Conservation (phyloP, 495 filamentous ascomycete genomes). For the Hypoxylon lenormandii region DNA sequence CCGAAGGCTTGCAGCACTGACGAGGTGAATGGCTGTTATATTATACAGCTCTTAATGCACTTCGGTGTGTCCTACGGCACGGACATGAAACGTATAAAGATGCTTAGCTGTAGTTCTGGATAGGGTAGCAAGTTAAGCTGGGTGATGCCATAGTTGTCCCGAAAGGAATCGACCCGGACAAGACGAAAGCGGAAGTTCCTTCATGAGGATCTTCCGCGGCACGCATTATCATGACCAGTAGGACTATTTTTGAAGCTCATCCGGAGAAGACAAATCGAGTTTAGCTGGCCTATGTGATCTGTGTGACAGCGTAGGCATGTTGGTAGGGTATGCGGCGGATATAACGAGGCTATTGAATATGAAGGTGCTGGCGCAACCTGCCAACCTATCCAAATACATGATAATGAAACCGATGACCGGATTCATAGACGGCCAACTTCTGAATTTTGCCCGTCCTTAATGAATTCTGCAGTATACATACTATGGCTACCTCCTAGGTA, state of each 20-base stretch:
- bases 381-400: background rate
- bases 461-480: too few species aligned
- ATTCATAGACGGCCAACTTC: constrained; percentile 7
- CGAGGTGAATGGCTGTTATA: constrained; percentile 5
- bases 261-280: constrained; percentile 25
- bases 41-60: constrained; percentile 7
- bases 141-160: constrained; percentile 28
- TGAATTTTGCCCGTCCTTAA: background rate
- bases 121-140: constrained; percentile 14
- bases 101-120: constrained; percentile 1
- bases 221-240: constrained; percentile 13
- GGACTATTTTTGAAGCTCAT: constrained; percentile 26
- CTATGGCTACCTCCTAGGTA: too few species aligned
- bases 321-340: constrained; percentile 21
- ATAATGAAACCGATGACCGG: constrained; percentile 21
- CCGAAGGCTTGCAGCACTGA: constrained; percentile 17
- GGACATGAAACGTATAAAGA: constrained; percentile 13
- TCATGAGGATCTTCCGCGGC: constrained; percentile 16
- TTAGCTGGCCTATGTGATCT: constrained; percentile 6
- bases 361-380: constrained; percentile 5
- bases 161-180: constrained; percentile 40
- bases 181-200: constrained; percentile 37
- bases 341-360: constrained; percentile 30
- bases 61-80: constrained; percentile 23
- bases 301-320: constrained; percentile 17